Evolutionary conservation across 768 basidiomycete species (phyloP).

Genomic region (Cubamyces lactineus): DNA sequence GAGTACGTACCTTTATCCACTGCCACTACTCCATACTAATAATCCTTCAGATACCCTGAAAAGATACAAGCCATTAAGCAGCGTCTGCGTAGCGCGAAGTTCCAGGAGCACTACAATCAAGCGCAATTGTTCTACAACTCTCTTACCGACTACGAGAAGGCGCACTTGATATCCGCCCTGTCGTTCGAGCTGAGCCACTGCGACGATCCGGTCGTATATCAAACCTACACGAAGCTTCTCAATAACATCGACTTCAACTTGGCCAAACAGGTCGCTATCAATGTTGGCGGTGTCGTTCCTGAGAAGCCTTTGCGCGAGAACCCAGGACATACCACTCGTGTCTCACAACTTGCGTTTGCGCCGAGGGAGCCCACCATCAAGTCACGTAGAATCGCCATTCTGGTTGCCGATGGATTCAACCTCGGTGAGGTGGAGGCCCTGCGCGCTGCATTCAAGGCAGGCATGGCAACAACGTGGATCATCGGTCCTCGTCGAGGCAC

Average conservation of each 20-base stretch:
- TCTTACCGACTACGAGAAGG: constrained; percentile 64
- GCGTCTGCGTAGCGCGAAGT: constrained; percentile 70
- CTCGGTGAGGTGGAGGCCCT: constrained; percentile 59
- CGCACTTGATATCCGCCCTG: constrained; percentile 70
- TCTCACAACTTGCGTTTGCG: constrained; percentile 62
- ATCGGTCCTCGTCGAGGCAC: constrained; percentile 71
- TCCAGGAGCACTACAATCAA: constrained; percentile 79
- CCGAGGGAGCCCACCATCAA: constrained; percentile 62
- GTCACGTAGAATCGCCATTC: constrained; percentile 74
- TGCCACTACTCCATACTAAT: constrained; percentile 19
- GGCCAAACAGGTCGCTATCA: constrained; percentile 66
- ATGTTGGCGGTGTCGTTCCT: constrained; percentile 64
- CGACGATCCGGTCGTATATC: constrained; percentile 73
- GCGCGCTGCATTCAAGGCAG: constrained; percentile 52
- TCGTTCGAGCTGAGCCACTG: constrained; percentile 87
- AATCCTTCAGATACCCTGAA: constrained; percentile 45
- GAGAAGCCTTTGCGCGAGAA: constrained; percentile 53
- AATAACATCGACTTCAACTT: constrained; percentile 77
- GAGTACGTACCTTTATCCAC: constrained; percentile 45
- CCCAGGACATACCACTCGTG: constrained; percentile 58
- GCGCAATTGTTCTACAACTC: constrained; percentile 87
- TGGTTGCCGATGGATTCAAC: constrained; percentile 78
- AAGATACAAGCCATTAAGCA: constrained; percentile 57
- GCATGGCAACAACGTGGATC: constrained; percentile 61
- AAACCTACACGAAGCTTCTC: constrained; percentile 65